These are phyloP conservation scores for Colletotrichum liaoningense DNA, from an alignment of 2,329 filamentous ascomycete species.

Conservation along the genomic window DNA sequence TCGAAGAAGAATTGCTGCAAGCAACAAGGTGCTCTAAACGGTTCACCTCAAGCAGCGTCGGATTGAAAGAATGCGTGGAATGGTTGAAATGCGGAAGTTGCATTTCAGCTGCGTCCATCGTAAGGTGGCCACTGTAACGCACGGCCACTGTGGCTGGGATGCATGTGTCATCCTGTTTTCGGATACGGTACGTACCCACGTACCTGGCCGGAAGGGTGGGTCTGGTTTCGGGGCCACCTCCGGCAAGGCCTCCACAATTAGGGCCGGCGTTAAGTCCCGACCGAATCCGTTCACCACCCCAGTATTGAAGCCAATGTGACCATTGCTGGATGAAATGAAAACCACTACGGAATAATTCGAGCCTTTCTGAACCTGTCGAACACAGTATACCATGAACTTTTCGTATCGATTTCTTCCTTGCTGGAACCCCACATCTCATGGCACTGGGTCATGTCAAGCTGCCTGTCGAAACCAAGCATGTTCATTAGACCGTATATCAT, in stretches of 20 bases:
- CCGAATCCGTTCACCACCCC: not conserved
- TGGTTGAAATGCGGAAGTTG: conserved; percentile 3
- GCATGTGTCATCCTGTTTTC: conserved; percentile 9
- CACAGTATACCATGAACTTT: not conserved
- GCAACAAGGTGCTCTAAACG: not conserved
- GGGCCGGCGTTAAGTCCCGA: not conserved
- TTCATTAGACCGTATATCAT: not conserved
- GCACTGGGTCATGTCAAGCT: not conserved
- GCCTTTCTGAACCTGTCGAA: not conserved
- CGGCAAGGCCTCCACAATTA: not conserved
- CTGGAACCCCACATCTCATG: not conserved
- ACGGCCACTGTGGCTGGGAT: conserved; percentile 13
- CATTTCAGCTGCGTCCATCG: conserved; percentile 12
- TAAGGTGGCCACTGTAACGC: conserved; percentile 15
- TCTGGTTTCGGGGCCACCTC: not conserved
- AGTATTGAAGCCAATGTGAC: not conserved
- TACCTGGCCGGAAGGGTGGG: not conserved
- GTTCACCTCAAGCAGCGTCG: not conserved
- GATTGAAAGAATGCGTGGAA: conserved; percentile 1
- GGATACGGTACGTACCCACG: not conserved
- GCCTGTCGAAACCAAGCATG: not conserved
- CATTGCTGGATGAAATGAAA: no score
- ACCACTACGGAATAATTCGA: not conserved
- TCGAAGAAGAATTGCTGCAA: not conserved
- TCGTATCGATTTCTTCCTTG: not conserved